Evolutionary conservation across 352 stramenopile species (phyloP).

Genomic region (Globisporangium mamillatum): DNA sequence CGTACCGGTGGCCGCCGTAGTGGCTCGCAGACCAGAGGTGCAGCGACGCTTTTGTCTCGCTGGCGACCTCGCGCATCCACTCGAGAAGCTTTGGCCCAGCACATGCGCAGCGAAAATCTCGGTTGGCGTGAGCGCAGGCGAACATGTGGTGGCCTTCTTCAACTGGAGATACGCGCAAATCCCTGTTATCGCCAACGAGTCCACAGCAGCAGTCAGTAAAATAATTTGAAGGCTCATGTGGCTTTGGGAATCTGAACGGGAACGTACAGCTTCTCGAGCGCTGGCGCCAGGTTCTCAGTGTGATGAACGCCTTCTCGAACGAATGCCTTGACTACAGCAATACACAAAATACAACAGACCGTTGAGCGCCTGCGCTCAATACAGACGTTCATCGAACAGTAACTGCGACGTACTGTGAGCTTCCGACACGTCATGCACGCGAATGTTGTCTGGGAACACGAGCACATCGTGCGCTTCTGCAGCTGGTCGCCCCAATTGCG

Average conservation of each 20-base stretch:
- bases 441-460: slow-evolving; percentile 67
- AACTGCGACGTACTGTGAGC: slow-evolving; percentile 38
- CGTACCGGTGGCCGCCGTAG: slow-evolving; percentile 73
- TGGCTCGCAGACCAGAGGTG: slow-evolving; percentile 68
- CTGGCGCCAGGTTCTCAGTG: slow-evolving; percentile 23
- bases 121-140: slow-evolving; percentile 58
- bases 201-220: background rate
- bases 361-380: too few relatives aligned
- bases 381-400: too few relatives aligned
- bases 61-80: slow-evolving; percentile 50
- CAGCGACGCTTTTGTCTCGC: slow-evolving; percentile 25
- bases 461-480: slow-evolving; percentile 48
- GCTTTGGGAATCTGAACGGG: background rate
- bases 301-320: slow-evolving; percentile 35
- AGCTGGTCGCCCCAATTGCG: background rate
- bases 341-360: background rate
- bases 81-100: slow-evolving; percentile 64
- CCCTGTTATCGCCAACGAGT: slow-evolving; percentile 16
- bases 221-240: too few relatives aligned
- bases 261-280: slow-evolving; percentile 37
- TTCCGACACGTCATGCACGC: slow-evolving; percentile 44
- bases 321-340: slow-evolving; percentile 28
- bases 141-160: slow-evolving; percentile 56
- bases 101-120: slow-evolving; percentile 72
- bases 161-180: slow-evolving; percentile 36